A percentile compares a stretch with the other conserved stretches of the same genome.
These are phyloP conservation scores for Symbiodinium pilosum DNA, from an alignment of 73 alveolate species.

Conservation along the genomic window DNA sequence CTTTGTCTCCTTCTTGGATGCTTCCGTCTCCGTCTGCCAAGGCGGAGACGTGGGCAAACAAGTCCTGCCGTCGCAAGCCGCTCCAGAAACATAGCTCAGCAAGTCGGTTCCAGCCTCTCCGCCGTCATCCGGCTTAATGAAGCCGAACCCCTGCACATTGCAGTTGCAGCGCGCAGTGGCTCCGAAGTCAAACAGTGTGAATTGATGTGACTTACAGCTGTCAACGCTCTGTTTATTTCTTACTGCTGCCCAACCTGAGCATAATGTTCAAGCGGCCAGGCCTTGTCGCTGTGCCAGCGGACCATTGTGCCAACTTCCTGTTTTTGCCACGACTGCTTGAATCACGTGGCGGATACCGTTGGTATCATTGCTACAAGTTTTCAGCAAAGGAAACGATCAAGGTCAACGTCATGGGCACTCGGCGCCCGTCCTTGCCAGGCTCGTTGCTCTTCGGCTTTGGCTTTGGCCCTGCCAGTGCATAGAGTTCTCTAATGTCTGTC, in stretches of 20 bases:
- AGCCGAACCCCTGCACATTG: conserved; percentile 46
- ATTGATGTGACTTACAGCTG: too few species aligned
- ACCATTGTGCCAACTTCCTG: conserved; percentile 60
- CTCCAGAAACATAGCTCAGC: background rate
- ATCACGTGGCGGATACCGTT: background rate
- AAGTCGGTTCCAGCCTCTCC: conserved; percentile 10
- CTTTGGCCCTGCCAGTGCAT: conserved; percentile 8
- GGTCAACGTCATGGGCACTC: too few species aligned
- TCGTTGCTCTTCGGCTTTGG: conserved; percentile 39
- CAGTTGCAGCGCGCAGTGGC: background rate
- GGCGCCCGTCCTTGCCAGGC: conserved; percentile 34
- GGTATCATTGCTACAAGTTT: too few species aligned
- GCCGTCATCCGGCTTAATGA: conserved; percentile 56
- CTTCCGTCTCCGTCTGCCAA: conserved; percentile 57
- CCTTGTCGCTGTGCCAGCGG: conserved; percentile 80
- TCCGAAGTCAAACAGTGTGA: background rate
- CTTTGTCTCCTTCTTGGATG: conserved; percentile 51
- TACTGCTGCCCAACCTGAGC: background rate
- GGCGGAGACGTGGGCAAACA: conserved; percentile 50
- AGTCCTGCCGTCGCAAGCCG: conserved; percentile 1
- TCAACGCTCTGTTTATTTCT: background rate
- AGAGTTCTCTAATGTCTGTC: too few species aligned
- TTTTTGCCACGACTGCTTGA: background rate
- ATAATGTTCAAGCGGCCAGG: background rate
- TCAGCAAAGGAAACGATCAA: too few species aligned